Evolutionary conservation across 2,329 filamentous ascomycete genomes (phyloP), one percentile per base, ranked within the genome.

Genomic region (Phyllosticta capitalensis): DNA sequence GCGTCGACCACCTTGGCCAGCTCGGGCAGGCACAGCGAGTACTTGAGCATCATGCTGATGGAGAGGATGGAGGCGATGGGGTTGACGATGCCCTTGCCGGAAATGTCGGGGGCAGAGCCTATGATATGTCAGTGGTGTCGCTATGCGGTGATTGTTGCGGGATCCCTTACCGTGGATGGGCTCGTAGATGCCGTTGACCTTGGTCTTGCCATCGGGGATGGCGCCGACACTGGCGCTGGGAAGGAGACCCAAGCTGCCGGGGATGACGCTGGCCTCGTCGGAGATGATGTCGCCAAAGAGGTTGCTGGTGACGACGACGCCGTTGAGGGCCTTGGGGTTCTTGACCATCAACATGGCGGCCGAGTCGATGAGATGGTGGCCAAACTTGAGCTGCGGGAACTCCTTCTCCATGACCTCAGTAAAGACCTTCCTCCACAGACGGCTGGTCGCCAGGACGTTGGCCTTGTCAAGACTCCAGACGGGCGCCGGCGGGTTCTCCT

Each of bases 331-430:
- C 10, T 86, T 81, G 9, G 92, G 92, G 76, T 92, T 92, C 86
- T 95, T 96, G 70, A 97, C 83, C 88, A 97, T 90, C 67, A 96
- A 79, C 92, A 97, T 96, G 65, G 92, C 92, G n/a, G 92, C 92
- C 60, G 85, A 90, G 77, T 97, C 92, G 71, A 97, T 96, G 55
- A 97, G 82, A 73, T 97, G 92, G 74, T 96, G 92, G 65, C 86
- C 84, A 51, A 95, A 77, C 78, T 89, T 83, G 52, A 96, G 76
- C 72, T 92, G 84, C 2, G 92, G 91, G 78, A 95, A 97, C 79
- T 96, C 92, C 65, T 86, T 86, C 66, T 81, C 82, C 81, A 96
- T 92, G 61, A 91, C 81, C 76, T 96, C 89, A 49, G 83, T 85
- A 52, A 96, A 88, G 2, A 88, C 88, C 78, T 89, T 92, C 63